Base-by-base conservation (phyloP, 768 basidiomycete species). In the Suillus spraguei region DNA sequence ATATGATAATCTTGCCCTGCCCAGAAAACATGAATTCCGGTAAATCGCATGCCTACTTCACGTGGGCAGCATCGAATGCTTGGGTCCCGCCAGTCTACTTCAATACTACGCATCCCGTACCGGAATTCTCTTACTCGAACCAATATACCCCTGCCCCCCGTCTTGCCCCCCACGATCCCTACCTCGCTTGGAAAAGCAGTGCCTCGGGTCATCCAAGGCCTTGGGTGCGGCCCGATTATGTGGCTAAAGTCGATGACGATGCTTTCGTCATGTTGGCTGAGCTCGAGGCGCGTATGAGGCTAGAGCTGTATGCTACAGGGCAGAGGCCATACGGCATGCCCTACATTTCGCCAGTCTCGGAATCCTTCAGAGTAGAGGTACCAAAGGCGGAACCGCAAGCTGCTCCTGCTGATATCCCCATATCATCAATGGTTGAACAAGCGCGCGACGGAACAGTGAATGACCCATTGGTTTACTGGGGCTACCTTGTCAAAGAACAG, bases 21-120 rank as follows among this genome's bases (percentile, higher is more conserved):
- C 71, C 85, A 11, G 97, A 99, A 78, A 97, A 98, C 76, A 98
- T 99, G 97, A 98, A 99, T 76, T 80, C 84, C 55, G 97, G 97
- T 62, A 99, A 99, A 77, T 92, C 92, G 5, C 83, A 97, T 71
- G 86, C 90, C 2, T 99, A 89, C 79, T 98, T 95, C 80, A 85
- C 87, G 16, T 99, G 97, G 97, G 94, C 96, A 5, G 86, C 92
- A 42, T 85, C 88, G 70, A 88, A 92, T 68, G 95, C 95, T 11
- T 95, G 92, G 85, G 94, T 98, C 0, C 95, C 95, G 47, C 89
- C 92, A 22, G 80, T 90, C 44, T 89, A 89, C 71, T 74, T 76
- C 67, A 78, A 83, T 66, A 77, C 80, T 59, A 78, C 80, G 44
- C 70, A 76, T 41, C 74, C 78, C 4, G 66, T 68, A 32, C 84